A percentile compares a stretch with the other conserved stretches of the same genome.
Evolutionary conservation across 305 asterid species (phyloP).

Genomic region (Rubia peregrina): DNA sequence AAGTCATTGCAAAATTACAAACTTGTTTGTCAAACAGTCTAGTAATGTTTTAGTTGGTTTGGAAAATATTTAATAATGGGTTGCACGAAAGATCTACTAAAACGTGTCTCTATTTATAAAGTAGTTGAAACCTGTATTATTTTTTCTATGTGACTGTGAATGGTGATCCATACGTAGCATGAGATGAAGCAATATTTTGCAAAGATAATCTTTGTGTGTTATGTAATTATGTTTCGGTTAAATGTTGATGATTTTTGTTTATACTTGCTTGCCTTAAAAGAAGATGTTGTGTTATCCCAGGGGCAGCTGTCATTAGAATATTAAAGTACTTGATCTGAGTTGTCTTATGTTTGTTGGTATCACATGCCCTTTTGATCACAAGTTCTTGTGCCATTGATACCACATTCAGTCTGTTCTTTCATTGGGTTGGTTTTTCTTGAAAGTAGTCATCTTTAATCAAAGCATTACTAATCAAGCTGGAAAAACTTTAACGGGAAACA

Average conservation of each 20-base stretch:
- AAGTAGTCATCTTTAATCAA: neutral
- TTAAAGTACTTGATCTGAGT: neutral
- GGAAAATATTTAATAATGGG: neutral
- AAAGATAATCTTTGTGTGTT: too few relatives aligned
- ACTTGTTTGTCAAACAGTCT: neutral
- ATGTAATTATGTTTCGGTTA: too few relatives aligned
- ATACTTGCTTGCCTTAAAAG: too few relatives aligned
- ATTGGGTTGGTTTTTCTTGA: neutral
- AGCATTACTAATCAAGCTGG: neutral
- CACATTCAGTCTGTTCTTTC: neutral
- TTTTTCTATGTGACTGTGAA: neutral
- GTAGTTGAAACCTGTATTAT: neutral
- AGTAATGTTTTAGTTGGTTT: neutral
- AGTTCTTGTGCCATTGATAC: neutral
- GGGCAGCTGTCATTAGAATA: neutral
- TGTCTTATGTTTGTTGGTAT: neutral
- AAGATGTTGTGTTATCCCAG: neutral
- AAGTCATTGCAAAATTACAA: neutral
- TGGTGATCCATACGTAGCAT: neutral
- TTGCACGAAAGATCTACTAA: neutral
- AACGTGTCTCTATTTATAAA: neutral
- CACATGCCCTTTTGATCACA: neutral
- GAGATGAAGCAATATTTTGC: neutral
- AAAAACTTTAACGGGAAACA: neutral
- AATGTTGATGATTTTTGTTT: too few relatives aligned